Evolutionary conservation across 2,329 filamentous ascomycete species (phyloP), one percentile per base, ranked within the genome.

Genomic region (Pseudohalonectria lignicola): DNA sequence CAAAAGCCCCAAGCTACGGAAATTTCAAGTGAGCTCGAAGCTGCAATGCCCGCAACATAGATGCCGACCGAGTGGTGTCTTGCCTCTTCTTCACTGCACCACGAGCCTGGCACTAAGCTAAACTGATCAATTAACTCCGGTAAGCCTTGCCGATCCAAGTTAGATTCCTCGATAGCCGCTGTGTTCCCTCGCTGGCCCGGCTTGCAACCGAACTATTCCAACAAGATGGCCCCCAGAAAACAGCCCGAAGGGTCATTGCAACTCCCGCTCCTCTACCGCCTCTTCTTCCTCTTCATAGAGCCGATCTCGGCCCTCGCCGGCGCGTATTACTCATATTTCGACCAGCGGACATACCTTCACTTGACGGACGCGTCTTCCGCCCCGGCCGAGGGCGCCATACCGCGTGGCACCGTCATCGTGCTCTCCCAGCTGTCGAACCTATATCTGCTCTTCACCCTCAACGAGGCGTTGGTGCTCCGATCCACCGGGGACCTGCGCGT

Each of bases 231-330:
- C n/a, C n/a, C n/a, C n/a, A n/a, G n/a, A n/a, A n/a, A n/a, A n/a
- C n/a, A n/a, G n/a, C n/a, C n/a, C n/a, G 12, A 8, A n/a, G 23
- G 17, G 6, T 10, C 25, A 33, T 61, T 69, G 43, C 54, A 54
- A 39, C 67, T 84, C 28, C 80, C 81, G 17, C 47, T 69, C 26
- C 47, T 66, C 44, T 88, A 88, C 62, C 71, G 72, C 41, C 48
- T 79, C 53, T 86, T 88, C 64, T 88, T 88, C 62, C 74, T 87
- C 44, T 67, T 79, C 52, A 63, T 88, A 50, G 84, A 90, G 57
- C 72, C 71, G 31, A 45, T 72, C 36, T 69, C 67, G 0, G 70
- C 71, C 19, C 61, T 74, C 17, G 60, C 62, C 5, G 70, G 70
- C 34, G 71, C 71, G 23, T 74, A 61, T 53, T 72, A 57, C 51